Evolutionary conservation across 1,284 basidiomycete genomes (phyloP).

Genomic region (Cerrena zonata): DNA sequence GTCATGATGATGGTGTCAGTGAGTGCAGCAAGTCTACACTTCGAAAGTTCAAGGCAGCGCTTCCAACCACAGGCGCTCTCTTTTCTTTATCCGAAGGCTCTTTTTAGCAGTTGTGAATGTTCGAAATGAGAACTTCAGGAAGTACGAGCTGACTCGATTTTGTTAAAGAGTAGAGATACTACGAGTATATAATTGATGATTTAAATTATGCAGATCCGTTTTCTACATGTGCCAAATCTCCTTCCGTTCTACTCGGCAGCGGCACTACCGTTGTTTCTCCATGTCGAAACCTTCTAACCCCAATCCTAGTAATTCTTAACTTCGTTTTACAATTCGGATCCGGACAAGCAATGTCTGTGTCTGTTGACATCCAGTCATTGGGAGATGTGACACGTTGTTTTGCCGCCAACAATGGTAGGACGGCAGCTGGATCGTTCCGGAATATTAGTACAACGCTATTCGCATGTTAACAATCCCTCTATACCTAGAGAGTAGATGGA

Average conservation of each 20-base stretch:
- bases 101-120: too few species aligned
- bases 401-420: constrained; percentile 57
- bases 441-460: neutral
- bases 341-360: constrained; percentile 57
- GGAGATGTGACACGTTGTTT: constrained; percentile 50
- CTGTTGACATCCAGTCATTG: constrained; percentile 65
- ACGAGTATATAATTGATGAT: too few species aligned
- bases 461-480: neutral
- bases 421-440: constrained; percentile 35
- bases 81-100: too few species aligned
- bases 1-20: neutral
- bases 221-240: too few species aligned
- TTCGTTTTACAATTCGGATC: constrained; percentile 57
- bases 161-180: too few species aligned
- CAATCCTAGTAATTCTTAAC: constrained; percentile 47
- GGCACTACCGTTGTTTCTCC: constrained; percentile 48
- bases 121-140: too few species aligned
- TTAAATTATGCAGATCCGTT: too few species aligned
- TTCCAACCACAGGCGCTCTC: too few species aligned
- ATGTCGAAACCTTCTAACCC: constrained; percentile 47
- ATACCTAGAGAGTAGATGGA: constrained; percentile 61
- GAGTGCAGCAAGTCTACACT: neutral
- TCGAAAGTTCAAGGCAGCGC: neutral
- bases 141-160: too few species aligned
- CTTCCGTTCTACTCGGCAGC: constrained; percentile 21